phyloP scores from a whole-genome alignment of 768 basidiomycete genomes.

The Mycena indigotica region DNA sequence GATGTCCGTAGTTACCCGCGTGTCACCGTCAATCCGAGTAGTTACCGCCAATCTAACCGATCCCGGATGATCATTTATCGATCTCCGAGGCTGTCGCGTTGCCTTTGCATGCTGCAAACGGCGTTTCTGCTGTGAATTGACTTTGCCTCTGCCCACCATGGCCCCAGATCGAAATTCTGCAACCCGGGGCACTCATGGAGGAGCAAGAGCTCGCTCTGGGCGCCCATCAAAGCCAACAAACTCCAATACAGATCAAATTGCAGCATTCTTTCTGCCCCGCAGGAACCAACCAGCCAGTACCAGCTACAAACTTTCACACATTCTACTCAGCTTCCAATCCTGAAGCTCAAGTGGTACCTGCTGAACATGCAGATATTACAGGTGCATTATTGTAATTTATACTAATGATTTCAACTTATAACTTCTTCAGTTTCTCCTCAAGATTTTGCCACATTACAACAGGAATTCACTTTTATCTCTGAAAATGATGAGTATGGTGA shows the following conservation, averaged over 20 bases:
- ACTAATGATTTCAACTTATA: background rate
- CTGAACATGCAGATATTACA: no score
- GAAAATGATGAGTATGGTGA: constrained; percentile 16
- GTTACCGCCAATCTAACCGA: background rate
- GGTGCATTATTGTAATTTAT: background rate
- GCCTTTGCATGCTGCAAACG: no score
- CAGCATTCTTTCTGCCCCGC: background rate
- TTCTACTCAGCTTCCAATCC: background rate
- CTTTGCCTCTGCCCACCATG: no score
- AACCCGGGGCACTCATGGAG: background rate
- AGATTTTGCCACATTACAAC: background rate
- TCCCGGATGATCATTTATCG: background rate
- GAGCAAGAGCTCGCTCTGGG: background rate
- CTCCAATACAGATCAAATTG: background rate
- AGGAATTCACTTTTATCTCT: background rate
- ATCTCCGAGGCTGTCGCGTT: background rate
- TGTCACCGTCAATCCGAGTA: background rate
- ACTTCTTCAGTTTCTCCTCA: background rate
- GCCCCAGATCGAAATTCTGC: no score
- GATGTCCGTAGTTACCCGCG: background rate
- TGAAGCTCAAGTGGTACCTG: background rate
- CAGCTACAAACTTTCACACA: background rate
- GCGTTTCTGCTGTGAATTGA: no score
- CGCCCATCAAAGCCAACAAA: background rate
- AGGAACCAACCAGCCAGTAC: background rate